Conservation (phyloP, 306 rosid species). For the Cotoneaster glaucophyllus region DNA sequence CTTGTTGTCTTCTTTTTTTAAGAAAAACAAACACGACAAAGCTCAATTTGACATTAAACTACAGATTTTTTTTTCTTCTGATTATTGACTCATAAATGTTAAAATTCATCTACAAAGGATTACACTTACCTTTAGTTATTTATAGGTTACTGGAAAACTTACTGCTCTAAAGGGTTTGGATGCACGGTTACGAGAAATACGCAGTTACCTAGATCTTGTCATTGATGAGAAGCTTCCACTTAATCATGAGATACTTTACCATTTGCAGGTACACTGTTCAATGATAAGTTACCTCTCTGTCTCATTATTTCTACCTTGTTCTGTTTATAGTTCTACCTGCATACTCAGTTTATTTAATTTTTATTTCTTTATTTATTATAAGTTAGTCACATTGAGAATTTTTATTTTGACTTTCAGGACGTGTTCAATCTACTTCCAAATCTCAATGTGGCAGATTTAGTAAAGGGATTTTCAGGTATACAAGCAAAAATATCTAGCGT, state of each 20-base stretch:
- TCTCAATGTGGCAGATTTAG: constrained; percentile 45
- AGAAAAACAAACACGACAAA: no score
- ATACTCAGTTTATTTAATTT: background rate
- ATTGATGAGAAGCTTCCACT: constrained; percentile 71
- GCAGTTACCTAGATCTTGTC: constrained; percentile 75
- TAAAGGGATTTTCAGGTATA: constrained; percentile 51
- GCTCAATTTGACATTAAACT: background rate
- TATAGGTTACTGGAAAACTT: constrained; percentile 77
- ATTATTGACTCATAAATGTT: no score
- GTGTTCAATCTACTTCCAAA: constrained; percentile 56
- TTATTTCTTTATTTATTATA: background rate
- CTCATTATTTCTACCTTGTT: background rate
- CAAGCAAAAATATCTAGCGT: background rate
- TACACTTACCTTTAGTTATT: constrained; percentile 9
- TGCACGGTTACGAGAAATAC: constrained; percentile 68
- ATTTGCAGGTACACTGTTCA: constrained; percentile 55
- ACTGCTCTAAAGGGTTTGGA: constrained; percentile 90
- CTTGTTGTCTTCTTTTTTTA: background rate
- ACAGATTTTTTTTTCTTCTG: background rate
- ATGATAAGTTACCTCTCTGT: background rate
- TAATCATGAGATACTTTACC: constrained; percentile 86
- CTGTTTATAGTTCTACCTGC: background rate
- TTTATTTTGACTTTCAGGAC: constrained; percentile 33
- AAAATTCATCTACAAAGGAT: background rate
- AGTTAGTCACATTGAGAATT: background rate